Evolutionary conservation across 306 rosid species (phyloP).

Genomic region (Quercus agrifolia): DNA sequence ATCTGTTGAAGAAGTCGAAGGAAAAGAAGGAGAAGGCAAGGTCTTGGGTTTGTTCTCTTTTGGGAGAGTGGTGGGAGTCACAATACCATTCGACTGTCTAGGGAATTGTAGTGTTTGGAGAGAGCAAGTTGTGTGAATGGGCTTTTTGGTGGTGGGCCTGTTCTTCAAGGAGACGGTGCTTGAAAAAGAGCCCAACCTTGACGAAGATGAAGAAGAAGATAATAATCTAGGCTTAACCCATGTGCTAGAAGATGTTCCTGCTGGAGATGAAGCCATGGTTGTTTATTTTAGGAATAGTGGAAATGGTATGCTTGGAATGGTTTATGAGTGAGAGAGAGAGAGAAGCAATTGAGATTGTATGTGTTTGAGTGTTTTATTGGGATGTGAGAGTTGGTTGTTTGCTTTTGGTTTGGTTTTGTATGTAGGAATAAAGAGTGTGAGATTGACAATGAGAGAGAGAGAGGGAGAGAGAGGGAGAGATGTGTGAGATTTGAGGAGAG

Average conservation of each 20-base stretch:
- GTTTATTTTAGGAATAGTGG: slow-evolving; percentile 6
- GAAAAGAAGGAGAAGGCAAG: neutral
- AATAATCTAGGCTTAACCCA: slow-evolving; percentile 29
- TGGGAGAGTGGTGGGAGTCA: neutral
- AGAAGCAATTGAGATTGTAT: neutral
- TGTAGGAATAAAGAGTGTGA: neutral
- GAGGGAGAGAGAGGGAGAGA: neutral
- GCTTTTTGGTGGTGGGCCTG: neutral
- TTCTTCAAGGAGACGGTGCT: slow-evolving; percentile 21
- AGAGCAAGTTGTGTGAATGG: slow-evolving; percentile 28
- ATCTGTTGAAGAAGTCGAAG: neutral
- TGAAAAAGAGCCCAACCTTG: slow-evolving; percentile 20
- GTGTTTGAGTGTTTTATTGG: neutral
- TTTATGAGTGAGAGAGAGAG: too few relatives aligned
- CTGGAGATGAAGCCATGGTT: slow-evolving; percentile 34
- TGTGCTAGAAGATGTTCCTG: slow-evolving; percentile 15
- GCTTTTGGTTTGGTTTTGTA: neutral
- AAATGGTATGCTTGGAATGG: neutral
- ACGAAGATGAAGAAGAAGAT: slow-evolving; percentile 13
- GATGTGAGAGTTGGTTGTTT: neutral
- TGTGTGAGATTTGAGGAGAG: slow-evolving; percentile 17
- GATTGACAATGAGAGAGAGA: neutral
- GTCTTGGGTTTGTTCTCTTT: neutral
- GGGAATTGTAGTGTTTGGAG: slow-evolving; percentile 61
- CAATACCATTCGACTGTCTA: slow-evolving; percentile 20